A percentile compares a stretch with the other conserved stretches of the same genome.
Evolutionary conservation across 116 monocot genomes (phyloP).

Genomic region (Thalassia testudinum): DNA sequence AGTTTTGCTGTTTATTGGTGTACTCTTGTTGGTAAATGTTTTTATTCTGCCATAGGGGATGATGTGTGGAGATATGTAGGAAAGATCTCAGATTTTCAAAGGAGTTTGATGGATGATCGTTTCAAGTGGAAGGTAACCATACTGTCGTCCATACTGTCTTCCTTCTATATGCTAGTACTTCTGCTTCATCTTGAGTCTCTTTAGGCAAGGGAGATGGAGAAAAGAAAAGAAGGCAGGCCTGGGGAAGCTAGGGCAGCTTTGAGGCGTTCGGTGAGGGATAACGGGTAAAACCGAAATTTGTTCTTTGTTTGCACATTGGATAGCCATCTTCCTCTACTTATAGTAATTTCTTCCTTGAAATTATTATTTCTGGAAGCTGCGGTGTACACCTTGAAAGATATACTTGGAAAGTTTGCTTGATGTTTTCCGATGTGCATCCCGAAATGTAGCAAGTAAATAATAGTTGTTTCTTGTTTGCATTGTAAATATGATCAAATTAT

Average conservation of each 20-base stretch:
- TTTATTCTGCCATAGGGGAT: conserved; percentile 35
- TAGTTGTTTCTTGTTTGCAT: too few species aligned
- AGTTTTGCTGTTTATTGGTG: too few species aligned
- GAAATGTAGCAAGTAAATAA: too few species aligned
- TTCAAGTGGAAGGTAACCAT: conserved; percentile 98
- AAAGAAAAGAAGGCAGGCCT: conserved; percentile 92
- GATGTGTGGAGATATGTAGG: conserved; percentile 99
- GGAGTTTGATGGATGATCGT: conserved; percentile 94
- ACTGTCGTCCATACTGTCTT: conserved; percentile 2
- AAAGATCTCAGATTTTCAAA: conserved; percentile 90
- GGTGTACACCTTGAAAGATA: too few species aligned
- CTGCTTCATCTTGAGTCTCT: not conserved
- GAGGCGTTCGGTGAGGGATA: conserved; percentile 94
- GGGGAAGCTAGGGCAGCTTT: conserved; percentile 91
- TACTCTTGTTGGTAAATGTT: too few species aligned
- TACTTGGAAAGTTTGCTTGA: too few species aligned
- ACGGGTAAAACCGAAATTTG: conserved; percentile 43
- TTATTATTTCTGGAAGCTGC: too few species aligned
- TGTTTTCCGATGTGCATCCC: too few species aligned
- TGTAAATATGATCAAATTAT: too few species aligned
- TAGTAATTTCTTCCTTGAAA: too few species aligned
- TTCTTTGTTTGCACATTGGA: conserved; percentile 3
- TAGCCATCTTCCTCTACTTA: too few species aligned
- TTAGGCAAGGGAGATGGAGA: conserved; percentile 97
- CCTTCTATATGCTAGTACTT: not conserved